Percentiles rank a stretch among this genome's conserved stretches.
phyloP scores from a whole-genome alignment of 768 basidiomycete genomes.

The Pleurotus tuoliensis region DNA sequence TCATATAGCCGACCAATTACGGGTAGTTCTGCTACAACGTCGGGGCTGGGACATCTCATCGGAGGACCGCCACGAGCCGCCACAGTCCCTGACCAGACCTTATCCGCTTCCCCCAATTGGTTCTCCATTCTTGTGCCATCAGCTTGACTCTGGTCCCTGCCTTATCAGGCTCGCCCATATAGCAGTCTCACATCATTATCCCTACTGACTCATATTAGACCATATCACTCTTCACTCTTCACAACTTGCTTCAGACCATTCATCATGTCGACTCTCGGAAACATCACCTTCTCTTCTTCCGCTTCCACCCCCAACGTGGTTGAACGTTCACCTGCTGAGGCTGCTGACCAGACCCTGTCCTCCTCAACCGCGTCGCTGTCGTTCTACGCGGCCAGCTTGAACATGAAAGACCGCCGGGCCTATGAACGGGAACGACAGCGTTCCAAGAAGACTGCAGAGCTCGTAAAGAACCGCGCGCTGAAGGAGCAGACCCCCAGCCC shows the following conservation, averaged over 20 bases:
- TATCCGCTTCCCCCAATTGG: conserved; percentile 7
- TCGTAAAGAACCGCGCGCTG: conserved; percentile 30
- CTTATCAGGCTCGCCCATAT: not conserved
- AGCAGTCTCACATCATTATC: conserved; percentile 3
- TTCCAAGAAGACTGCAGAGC: conserved; percentile 38
- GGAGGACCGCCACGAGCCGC: conserved; percentile 8
- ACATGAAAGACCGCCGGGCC: conserved; percentile 39
- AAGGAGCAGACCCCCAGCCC: conserved; percentile 19
- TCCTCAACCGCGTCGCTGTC: conserved; percentile 2
- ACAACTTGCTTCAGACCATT: not conserved
- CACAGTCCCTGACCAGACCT: conserved; percentile 7
- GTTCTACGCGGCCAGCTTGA: conserved; percentile 8
- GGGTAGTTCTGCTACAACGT: conserved; percentile 4
- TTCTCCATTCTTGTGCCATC: conserved; percentile 8
- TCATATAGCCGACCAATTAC: conserved; percentile 1
- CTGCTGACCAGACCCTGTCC: conserved; percentile 6
- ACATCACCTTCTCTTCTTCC: not conserved
- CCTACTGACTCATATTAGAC: conserved; percentile 2
- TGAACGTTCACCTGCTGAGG: not conserved
- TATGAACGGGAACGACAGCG: conserved; percentile 48
- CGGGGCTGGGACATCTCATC: not conserved
- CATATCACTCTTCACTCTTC: not conserved
- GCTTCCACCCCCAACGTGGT: too few species aligned
- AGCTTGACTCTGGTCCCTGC: conserved; percentile 5
- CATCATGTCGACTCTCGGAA: conserved; percentile 2